Conservation (phyloP, 371 early-diverging fungal species). For the Funneliformis caledonium region DNA sequence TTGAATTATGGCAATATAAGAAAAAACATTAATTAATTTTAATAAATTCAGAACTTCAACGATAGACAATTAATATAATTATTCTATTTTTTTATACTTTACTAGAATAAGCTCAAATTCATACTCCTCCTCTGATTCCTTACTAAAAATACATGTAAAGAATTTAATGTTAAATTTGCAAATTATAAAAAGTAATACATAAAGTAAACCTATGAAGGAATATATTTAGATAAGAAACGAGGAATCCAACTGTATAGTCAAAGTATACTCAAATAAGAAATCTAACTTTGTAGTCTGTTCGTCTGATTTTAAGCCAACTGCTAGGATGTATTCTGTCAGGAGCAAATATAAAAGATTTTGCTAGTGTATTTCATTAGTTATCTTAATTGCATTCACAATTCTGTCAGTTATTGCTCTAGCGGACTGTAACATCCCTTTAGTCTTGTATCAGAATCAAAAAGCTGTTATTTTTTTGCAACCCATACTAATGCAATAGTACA, state of each 20-base stretch:
- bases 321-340: neutral
- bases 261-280: slow-evolving; percentile 2
- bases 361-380: neutral
- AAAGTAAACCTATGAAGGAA: slow-evolving; percentile 27
- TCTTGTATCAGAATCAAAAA: neutral
- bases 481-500: neutral
- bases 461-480: neutral
- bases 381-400: neutral
- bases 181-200: slow-evolving; percentile 34
- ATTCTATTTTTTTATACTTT: slow-evolving; percentile 15
- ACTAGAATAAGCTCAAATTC: neutral
- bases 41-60: slow-evolving; percentile 23
- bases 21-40: slow-evolving; percentile 34
- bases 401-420: neutral
- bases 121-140: neutral
- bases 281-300: slow-evolving; percentile 9
- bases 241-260: neutral
- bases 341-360: neutral
- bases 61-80: slow-evolving; percentile 36
- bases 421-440: neutral
- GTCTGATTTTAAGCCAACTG: neutral
- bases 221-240: slow-evolving; percentile 11
- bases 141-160: slow-evolving; percentile 23
- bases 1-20: slow-evolving; percentile 17
- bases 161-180: slow-evolving; percentile 33